These are phyloP conservation scores for Paramecium biaurelia DNA, from an alignment of 73 alveolate species.

Conservation along the genomic window DNA sequence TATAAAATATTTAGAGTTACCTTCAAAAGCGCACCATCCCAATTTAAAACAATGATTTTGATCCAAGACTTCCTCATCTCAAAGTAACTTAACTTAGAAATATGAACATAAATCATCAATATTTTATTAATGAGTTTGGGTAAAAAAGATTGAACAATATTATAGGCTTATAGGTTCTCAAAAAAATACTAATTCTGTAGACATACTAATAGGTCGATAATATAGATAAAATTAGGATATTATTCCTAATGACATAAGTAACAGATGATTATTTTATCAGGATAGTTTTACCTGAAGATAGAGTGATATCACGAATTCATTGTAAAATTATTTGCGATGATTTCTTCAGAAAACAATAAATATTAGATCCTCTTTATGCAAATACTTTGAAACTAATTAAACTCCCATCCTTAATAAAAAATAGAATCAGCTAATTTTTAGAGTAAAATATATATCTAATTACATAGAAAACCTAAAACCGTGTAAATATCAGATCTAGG, in stretches of 20 bases:
- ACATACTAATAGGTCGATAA: background rate
- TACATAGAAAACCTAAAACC: background rate
- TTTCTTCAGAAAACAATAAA: background rate
- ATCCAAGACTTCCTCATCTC: background rate
- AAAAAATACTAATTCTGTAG: background rate
- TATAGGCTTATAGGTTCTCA: background rate
- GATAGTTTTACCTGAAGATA: slow-evolving; percentile 8
- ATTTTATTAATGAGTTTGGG: background rate
- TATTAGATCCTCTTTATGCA: background rate
- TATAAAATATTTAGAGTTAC: background rate
- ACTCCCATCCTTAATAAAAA: background rate
- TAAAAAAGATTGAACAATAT: background rate
- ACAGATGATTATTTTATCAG: background rate
- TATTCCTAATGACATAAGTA: slow-evolving; percentile 26
- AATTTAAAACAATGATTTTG: background rate
- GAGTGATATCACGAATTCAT: background rate
- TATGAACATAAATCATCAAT: background rate
- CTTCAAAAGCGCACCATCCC: background rate
- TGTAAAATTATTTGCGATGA: background rate
- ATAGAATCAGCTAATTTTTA: background rate
- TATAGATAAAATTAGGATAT: background rate
- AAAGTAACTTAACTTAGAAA: background rate
- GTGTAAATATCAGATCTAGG: background rate
- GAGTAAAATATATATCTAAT: background rate
- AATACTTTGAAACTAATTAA: background rate